Base-by-base conservation (phyloP, 2,329 filamentous ascomycete genomes). In the Fusarium bulbicola region DNA sequence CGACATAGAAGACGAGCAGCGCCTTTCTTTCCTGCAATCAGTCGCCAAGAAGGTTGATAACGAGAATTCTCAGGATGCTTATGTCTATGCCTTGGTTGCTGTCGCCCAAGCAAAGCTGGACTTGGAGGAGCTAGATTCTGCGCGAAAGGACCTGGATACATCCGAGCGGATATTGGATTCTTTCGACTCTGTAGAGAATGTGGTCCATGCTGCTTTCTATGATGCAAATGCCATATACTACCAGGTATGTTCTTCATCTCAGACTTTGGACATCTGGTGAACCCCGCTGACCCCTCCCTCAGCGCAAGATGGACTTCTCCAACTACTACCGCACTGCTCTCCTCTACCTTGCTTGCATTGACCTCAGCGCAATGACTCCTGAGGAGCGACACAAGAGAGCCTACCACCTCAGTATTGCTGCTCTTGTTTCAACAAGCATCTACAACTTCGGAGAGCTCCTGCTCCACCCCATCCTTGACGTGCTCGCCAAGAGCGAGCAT, bases 381-480 rank as follows among this genome's bases (percentile, higher is more conserved):
- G 86, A 89, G 61, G 95, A 99, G 82, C 92, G 93, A 78, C 92
- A 92, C 81, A 89, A 89, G 67, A 92, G 95, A 77, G 96, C 96
- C 49, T 97, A 97, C 84, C 95, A 98, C 82, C 91, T 99, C 71
- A 93, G 93, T 79, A 92, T 98, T 60, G 95, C 96, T 34, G 96
- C 96, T 15, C 89, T 99, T 14, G 93, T 98, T 43, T 98, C 95
- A 57, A 93, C 95, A 79, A 94, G 91, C 78, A 99, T 98, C 85
- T 98, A 99, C 90, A 99, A 99, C 87, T 99, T 99, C 78, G 96
- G 96, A 82, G 96, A 99, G 86, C 92, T 99, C n/a, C 90, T 99
- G 37, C 90, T 99, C 76, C 96, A 99, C 82, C 96, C 96, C 7
- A 97, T 99, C 80, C 91, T 99, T 72, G 93, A 97, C 80, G 92